These are phyloP conservation scores for Marchantia paleacea DNA, from an alignment of 225 moss, liverwort and hornwort species.

Conservation along the genomic window DNA sequence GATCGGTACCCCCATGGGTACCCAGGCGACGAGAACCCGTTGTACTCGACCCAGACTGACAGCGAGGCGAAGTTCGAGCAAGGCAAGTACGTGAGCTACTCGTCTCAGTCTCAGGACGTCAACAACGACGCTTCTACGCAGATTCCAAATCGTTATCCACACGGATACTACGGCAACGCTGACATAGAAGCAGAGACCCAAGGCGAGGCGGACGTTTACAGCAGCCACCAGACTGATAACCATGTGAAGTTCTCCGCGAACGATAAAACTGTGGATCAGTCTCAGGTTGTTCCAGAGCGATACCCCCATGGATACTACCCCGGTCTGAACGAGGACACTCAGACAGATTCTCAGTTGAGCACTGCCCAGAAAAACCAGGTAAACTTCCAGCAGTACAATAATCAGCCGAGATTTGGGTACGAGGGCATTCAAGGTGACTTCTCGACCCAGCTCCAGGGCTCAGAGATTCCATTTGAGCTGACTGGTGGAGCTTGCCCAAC, in stretches of 20 bases:
- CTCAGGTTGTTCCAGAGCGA: background rate
- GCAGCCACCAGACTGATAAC: background rate
- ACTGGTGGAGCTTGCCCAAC: conserved; percentile 42
- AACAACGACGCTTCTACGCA: background rate
- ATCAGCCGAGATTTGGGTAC: conserved; percentile 16
- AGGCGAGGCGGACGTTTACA: conserved; percentile 6
- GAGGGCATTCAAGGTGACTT: conserved; percentile 23
- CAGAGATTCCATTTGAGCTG: conserved; percentile 29
- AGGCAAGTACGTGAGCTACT: background rate
- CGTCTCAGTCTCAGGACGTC: background rate
- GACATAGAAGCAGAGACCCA: background rate
- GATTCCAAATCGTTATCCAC: conserved; percentile 31
- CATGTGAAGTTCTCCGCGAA: background rate
- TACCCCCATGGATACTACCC: conserved; percentile 16
- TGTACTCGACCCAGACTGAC: background rate
- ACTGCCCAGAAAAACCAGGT: background rate
- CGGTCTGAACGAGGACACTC: background rate
- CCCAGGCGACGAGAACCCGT: conserved; percentile 6
- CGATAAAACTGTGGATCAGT: too few relatives aligned
- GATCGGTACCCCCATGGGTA: conserved; percentile 32
- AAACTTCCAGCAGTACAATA: background rate
- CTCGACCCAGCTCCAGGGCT: background rate
- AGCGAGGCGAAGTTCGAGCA: conserved; percentile 7
- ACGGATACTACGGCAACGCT: conserved; percentile 24
- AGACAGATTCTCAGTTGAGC: background rate